Evolutionary conservation across 139 green algal genomes (phyloP), one percentile per base, ranked within the genome.

Genomic region (Trebouxia sp.): DNA sequence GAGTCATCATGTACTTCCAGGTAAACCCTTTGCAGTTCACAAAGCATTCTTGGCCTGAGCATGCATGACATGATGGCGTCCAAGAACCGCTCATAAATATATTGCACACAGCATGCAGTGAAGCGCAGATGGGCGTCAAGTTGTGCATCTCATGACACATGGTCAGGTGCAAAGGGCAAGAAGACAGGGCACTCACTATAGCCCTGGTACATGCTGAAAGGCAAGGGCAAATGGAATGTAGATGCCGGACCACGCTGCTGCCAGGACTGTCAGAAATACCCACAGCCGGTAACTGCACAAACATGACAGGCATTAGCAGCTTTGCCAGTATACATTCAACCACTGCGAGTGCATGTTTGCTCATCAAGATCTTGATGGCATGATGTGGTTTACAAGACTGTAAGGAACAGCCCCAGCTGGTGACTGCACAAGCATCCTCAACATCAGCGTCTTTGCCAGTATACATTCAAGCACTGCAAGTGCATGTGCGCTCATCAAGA

Each of bases 1-100:
- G 79, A 39, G 50, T 83, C 67, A 79, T 83, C 26, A 45, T 83
- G 48, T 67, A 83, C 79, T 47, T 83, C 26, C 79, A 83, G 67
- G 67, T 74, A 17, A 56, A n/a, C n/a, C n/a, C n/a, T n/a, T n/a
- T n/a, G 69, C 38, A 0, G 0, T 75, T 17, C 28, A 69, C n/a
- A 32, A 22, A 75, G 20, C 14, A 10, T 48, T 48, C 10, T 75
- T n/a, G n/a, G n/a, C n/a, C n/a, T n/a, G n/a, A n/a, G n/a, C n/a
- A n/a, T n/a, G n/a, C n/a, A n/a, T n/a, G n/a, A n/a, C n/a, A n/a
- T n/a, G n/a, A n/a, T n/a, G n/a, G n/a, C n/a, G n/a, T n/a, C n/a
- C n/a, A n/a, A n/a, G n/a, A n/a, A n/a, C n/a, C n/a, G n/a, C n/a
- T n/a, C n/a, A n/a, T n/a, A n/a, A n/a, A n/a, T n/a, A n/a, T n/a